Evolutionary conservation across 1,139 yeast species (phyloP).

Genomic region (Kurtzmaniella natalensis): DNA sequence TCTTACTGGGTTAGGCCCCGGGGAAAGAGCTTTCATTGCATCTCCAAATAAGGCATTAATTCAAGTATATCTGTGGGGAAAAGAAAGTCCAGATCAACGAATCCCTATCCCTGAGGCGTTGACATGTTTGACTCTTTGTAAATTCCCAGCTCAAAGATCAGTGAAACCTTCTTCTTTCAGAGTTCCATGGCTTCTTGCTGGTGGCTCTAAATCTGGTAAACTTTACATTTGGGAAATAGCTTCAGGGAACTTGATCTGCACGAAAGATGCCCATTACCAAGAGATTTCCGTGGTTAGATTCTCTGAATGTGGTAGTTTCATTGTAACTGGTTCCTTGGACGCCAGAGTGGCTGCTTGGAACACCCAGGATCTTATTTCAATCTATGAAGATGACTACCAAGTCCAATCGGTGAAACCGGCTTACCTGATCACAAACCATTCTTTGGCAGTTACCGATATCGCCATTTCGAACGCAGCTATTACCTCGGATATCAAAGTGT

Average conservation of each 20-base stretch:
- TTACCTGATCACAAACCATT: conserved; percentile 65
- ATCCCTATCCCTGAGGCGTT: conserved; percentile 83
- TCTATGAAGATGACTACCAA: conserved; percentile 18
- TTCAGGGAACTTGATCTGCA: conserved; percentile 73
- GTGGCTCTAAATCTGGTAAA: conserved; percentile 69
- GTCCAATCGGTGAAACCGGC: conserved; percentile 32
- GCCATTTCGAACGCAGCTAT: conserved; percentile 44
- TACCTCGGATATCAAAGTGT: conserved; percentile 58
- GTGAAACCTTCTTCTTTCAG: conserved; percentile 23
- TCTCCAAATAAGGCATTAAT: conserved; percentile 68
- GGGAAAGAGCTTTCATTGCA: conserved; percentile 54
- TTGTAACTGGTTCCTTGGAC: conserved; percentile 79
- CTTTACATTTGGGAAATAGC: conserved; percentile 79
- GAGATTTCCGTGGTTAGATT: conserved; percentile 56
- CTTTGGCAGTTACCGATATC: conserved; percentile 69
- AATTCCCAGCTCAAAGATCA: conserved; percentile 23
- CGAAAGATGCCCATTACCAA: conserved; percentile 84
- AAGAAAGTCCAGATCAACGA: conserved; percentile 79
- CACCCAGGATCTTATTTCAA: conserved; percentile 52
- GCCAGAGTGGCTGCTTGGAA: conserved; percentile 78
- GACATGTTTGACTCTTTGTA: conserved; percentile 49
- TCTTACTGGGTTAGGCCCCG: conserved; percentile 38
- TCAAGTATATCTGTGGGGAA: conserved; percentile 69
- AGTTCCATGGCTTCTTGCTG: conserved; percentile 67
- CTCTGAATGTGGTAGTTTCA: conserved; percentile 60